Evolutionary conservation across 345 rosid species (phyloP).

Genomic region (Reutealis trisperma): DNA sequence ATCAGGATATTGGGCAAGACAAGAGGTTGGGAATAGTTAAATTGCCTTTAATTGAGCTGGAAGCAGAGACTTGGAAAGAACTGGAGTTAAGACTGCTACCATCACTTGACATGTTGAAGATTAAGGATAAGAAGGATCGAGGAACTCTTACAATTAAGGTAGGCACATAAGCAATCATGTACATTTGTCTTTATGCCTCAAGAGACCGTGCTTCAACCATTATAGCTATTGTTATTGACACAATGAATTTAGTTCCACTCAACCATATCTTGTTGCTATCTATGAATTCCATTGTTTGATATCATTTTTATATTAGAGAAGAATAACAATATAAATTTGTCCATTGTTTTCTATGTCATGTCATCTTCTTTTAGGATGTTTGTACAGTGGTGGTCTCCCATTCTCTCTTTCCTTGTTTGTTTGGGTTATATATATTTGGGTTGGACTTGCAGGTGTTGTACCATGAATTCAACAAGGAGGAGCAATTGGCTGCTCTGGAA

Average conservation of each 20-base stretch:
- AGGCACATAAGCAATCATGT: not conserved
- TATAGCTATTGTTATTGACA: too few species aligned
- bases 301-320: too few species aligned
- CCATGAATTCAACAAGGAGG: constrained; percentile 74
- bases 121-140: constrained; percentile 96
- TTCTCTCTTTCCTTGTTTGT: not conserved
- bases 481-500: constrained; percentile 78
- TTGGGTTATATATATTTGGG: not conserved
- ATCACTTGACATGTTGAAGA: constrained; percentile 87
- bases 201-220: not conserved
- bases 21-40: constrained; percentile 82
- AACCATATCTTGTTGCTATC: too few species aligned
- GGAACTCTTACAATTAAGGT: constrained; percentile 88
- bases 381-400: not conserved
- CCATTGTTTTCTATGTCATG: not conserved
- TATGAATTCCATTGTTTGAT: too few species aligned
- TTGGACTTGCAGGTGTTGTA: constrained; percentile 51
- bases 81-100: constrained; percentile 68
- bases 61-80: constrained; percentile 52
- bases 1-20: constrained; percentile 93
- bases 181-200: not conserved
- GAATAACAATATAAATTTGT: not conserved
- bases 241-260: not conserved
- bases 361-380: not conserved
- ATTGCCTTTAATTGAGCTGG: constrained; percentile 61